phyloP scores from a whole-genome alignment of 2,329 filamentous ascomycete genomes.

The Trichophyton rubrum region DNA sequence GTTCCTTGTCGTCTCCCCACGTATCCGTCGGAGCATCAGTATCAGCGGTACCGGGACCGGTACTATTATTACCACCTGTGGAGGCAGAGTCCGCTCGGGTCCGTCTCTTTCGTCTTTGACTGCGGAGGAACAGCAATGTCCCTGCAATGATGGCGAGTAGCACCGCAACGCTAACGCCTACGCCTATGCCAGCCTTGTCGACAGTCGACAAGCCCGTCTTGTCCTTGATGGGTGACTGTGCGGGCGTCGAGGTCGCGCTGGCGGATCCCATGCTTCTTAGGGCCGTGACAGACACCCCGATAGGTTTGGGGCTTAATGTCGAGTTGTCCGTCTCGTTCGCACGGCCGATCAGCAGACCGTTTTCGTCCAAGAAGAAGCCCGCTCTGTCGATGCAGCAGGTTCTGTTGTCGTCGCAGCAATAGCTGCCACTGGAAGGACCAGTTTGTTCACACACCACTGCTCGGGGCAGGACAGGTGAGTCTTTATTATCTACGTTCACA shows the following conservation, averaged over 20 bases:
- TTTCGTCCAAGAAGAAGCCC: background rate
- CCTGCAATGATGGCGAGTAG: background rate
- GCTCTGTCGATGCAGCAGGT: slow-evolving; percentile 1
- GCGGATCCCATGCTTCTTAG: background rate
- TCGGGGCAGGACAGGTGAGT: background rate
- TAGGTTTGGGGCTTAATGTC: background rate
- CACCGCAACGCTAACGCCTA: background rate
- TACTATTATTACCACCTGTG: background rate
- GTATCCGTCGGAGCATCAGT: background rate
- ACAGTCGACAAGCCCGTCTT: background rate
- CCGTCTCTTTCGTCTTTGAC: background rate
- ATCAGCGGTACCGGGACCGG: background rate
- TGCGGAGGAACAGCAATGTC: background rate
- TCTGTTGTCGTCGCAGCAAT: slow-evolving; percentile 3
- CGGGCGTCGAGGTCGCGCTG: background rate
- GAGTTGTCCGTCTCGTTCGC: background rate
- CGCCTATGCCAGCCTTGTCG: background rate
- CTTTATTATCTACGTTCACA: background rate
- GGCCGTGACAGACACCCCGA: background rate
- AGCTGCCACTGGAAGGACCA: background rate
- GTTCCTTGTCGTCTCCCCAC: background rate
- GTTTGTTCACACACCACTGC: background rate
- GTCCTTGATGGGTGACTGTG: background rate
- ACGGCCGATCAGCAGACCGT: background rate
- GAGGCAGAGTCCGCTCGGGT: background rate